phyloP scores from a whole-genome alignment of 2,329 filamentous ascomycete species.

The Purpureocillium lavendulum region DNA sequence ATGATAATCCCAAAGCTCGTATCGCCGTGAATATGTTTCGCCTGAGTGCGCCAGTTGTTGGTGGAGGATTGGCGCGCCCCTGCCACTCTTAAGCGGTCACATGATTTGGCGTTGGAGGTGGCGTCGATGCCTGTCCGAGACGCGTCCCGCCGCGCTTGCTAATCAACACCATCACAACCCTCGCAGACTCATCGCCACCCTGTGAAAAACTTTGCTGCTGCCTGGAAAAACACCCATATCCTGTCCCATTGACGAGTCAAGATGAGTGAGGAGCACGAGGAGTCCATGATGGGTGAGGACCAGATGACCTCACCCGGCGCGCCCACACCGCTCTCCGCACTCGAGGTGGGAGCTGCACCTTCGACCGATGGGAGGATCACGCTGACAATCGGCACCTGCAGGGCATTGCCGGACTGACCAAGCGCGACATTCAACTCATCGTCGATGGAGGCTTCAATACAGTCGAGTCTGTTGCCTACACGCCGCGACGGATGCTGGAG shows the following conservation, averaged over 20 bases:
- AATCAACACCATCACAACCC: constrained; percentile 11
- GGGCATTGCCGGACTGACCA: constrained; percentile 85
- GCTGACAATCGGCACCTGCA: constrained; percentile 25
- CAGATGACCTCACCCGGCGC: constrained; percentile 65
- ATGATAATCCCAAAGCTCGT: too few species aligned
- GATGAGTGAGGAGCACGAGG: constrained; percentile 55
- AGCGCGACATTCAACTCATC: constrained; percentile 88
- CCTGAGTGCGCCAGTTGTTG: too few species aligned
- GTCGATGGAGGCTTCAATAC: constrained; percentile 91
- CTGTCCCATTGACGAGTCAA: too few species aligned
- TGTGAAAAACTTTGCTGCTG: too few species aligned
- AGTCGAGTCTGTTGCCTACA: constrained; percentile 93
- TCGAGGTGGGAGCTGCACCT: constrained; percentile 61
- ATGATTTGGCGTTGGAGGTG: constrained; percentile 28
- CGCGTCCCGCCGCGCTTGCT: constrained; percentile 25
- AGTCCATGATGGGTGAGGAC: constrained; percentile 62
- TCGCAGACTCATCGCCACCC: neutral
- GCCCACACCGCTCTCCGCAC: constrained; percentile 76
- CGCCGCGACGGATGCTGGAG: constrained; percentile 71
- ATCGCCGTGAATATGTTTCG: too few species aligned
- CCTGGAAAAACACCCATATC: too few species aligned
- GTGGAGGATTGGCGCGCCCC: too few species aligned
- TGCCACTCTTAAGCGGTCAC: constrained; percentile 15
- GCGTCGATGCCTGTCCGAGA: constrained; percentile 16
- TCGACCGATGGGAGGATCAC: neutral